A percentile compares a stretch with the other conserved stretches of the same genome.
phyloP scores from a whole-genome alignment of 768 basidiomycete genomes.

The Sporobolomyces roseus region DNA sequence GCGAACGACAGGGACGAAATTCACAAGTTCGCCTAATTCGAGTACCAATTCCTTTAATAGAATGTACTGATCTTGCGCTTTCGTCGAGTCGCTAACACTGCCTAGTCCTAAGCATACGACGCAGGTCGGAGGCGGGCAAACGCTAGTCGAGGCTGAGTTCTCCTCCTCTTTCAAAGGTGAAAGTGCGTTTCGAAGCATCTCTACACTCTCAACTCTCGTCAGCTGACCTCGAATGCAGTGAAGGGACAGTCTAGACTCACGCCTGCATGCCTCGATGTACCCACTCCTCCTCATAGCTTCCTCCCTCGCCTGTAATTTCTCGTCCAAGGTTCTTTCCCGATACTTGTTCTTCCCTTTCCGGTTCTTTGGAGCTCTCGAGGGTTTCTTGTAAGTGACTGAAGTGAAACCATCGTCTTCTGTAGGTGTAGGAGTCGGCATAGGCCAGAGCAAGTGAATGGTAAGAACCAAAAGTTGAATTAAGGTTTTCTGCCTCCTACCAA shows the following conservation, averaged over 20 bases:
- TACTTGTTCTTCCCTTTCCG: conserved; percentile 19
- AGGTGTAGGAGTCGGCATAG: background rate
- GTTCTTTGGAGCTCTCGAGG: conserved; percentile 9
- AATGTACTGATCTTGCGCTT: conserved; percentile 39
- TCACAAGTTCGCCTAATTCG: conserved; percentile 14
- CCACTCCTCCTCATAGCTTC: background rate
- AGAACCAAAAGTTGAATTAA: too few species aligned
- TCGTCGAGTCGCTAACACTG: conserved; percentile 32
- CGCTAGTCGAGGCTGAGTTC: background rate
- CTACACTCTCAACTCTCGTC: background rate
- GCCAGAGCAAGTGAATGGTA: background rate
- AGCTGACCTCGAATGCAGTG: background rate
- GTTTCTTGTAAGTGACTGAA: conserved; percentile 30
- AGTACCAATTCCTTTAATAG: conserved; percentile 23
- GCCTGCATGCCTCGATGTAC: conserved; percentile 15
- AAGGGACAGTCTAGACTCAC: conserved; percentile 4
- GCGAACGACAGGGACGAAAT: background rate
- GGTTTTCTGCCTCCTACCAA: too few species aligned
- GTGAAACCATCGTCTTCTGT: conserved; percentile 32
- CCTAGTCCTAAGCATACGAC: conserved; percentile 40
- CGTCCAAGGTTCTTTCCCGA: conserved; percentile 24
- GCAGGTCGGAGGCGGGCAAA: conserved; percentile 11
- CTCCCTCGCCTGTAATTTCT: conserved; percentile 16
- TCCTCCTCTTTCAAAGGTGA: background rate
- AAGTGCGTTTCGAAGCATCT: conserved; percentile 11